A percentile compares a stretch with the other conserved stretches of the same genome.
Evolutionary conservation across 495 filamentous ascomycete genomes (phyloP).

Genomic region (Neurospora pannonica): DNA sequence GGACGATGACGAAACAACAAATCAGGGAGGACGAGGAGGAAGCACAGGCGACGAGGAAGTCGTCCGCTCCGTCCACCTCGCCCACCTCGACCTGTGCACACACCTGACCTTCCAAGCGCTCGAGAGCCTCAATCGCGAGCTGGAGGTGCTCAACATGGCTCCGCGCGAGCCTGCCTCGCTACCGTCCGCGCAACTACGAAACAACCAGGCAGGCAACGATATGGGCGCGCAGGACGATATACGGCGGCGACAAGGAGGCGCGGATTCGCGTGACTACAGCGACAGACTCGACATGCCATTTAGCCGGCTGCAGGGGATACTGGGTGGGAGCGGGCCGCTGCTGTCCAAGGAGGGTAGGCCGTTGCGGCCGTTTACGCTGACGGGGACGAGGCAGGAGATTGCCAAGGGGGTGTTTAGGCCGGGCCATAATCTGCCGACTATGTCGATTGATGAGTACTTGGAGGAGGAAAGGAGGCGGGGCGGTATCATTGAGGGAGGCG

Average conservation of each 20-base stretch:
- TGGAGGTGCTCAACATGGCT: slow-evolving; percentile 68
- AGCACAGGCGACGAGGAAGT: slow-evolving; percentile 58
- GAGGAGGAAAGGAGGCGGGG: slow-evolving; percentile 82
- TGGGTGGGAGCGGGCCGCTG: slow-evolving; percentile 54
- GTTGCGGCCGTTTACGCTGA: slow-evolving; percentile 79
- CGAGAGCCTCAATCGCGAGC: slow-evolving; percentile 74
- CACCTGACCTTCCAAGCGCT: slow-evolving; percentile 79
- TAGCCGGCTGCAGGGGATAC: slow-evolving; percentile 21
- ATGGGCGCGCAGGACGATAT: not conserved
- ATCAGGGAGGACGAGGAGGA: slow-evolving; percentile 43
- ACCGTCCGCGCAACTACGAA: slow-evolving; percentile 4
- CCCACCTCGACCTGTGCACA: slow-evolving; percentile 58
- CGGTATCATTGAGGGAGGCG: slow-evolving; percentile 86
- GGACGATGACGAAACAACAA: slow-evolving; percentile 44
- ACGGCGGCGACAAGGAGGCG: slow-evolving; percentile 22
- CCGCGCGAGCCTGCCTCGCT: slow-evolving; percentile 40
- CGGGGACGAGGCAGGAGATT: slow-evolving; percentile 67
- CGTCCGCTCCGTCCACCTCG: slow-evolving; percentile 66
- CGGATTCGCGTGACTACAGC: slow-evolving; percentile 31
- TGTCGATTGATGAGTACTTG: slow-evolving; percentile 96
- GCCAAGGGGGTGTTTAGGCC: slow-evolving; percentile 79
- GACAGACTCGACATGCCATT: slow-evolving; percentile 4
- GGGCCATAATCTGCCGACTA: slow-evolving; percentile 89
- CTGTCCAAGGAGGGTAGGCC: slow-evolving; percentile 78
- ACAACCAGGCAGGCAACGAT: not conserved